Evolutionary conservation across 352 stramenopile species (phyloP), one percentile per base, ranked within the genome.

Genomic region (Phytophthora megakarya): DNA sequence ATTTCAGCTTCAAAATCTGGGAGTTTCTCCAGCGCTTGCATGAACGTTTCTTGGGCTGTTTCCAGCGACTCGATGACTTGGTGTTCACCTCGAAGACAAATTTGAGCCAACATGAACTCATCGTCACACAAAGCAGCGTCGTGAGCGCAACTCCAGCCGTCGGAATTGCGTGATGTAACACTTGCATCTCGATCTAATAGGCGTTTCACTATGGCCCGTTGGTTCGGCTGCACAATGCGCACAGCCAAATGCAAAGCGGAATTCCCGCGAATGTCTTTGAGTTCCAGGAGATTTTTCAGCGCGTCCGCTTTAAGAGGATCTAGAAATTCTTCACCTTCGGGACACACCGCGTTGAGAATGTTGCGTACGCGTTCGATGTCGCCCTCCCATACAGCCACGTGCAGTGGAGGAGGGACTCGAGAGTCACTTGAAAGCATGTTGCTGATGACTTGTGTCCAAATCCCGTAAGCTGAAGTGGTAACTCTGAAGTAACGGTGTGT

Each of bases 1-100:
- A 94, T 88, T 61, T 94, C 86, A 9, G 81, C 80, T 39, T 90
- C 80, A 72, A 94, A 94, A 47, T 94, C 83, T 0, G 86, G 83
- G 1, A 94, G 61, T 9, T 75, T 68, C 61, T 90, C 80, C 6
- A 92, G 53, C n/a, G 84, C 84, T 19, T 75, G 60, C 21, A 86
- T 77, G 15, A 92, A 83, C 5, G 72, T 69, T 37, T 88, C 78
- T 42, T 90, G 84, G 2, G 72, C 70, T 8, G 67, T 49, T 37
- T 79, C 58, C 22, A 92, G 26, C 25, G 76, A 70, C 50, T 66
- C 55, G 37, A 68, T 86, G 9, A 89, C 67, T 67, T 92, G 84
- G 39, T 78, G 80, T 58, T 94, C 86, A 35, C 73, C 71, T 18
- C 40, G 73, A 2, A 90, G 51, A 40, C 86, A 92, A n/a, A 92